phyloP scores from a whole-genome alignment of 2,329 filamentous ascomycete genomes.

The Lasiodiplodia gonubiensis region DNA sequence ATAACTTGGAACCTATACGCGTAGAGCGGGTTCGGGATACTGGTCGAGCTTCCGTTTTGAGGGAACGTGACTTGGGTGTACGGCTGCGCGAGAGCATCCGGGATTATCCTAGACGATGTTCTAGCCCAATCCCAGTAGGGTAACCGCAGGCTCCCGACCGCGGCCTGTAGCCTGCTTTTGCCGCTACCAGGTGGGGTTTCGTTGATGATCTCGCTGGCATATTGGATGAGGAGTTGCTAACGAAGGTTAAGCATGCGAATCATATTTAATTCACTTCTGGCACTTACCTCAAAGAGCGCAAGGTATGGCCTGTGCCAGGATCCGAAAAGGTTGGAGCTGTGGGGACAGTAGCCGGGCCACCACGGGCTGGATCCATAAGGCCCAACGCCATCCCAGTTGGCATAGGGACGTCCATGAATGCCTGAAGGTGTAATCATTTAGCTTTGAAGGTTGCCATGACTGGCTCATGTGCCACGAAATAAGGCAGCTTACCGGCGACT shows the following conservation, averaged over 20 bases:
- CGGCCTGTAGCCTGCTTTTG: constrained; percentile 43
- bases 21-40: constrained; percentile 47
- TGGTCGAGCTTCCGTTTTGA: constrained; percentile 35
- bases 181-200: constrained; percentile 42
- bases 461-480: neutral
- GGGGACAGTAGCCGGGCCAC: constrained; percentile 72
- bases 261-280: neutral
- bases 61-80: constrained; percentile 47
- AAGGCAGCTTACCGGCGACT: constrained; percentile 65
- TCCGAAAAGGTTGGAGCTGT: constrained; percentile 78
- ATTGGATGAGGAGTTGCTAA: constrained; percentile 46
- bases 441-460: neutral
- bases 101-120: constrained; percentile 39
- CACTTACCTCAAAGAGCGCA: constrained; percentile 61
- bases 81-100: constrained; percentile 39
- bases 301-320: constrained; percentile 87
- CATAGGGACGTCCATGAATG: constrained; percentile 42
- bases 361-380: constrained; percentile 3
- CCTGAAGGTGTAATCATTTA: constrained; percentile 31
- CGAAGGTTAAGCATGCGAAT: constrained; percentile 10
- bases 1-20: constrained; percentile 42
- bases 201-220: constrained; percentile 45
- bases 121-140: constrained; percentile 55
- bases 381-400: constrained; percentile 37
- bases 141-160: constrained; percentile 46